phyloP scores from a whole-genome alignment of 768 basidiomycete species.

The Suillus tomentosus region DNA sequence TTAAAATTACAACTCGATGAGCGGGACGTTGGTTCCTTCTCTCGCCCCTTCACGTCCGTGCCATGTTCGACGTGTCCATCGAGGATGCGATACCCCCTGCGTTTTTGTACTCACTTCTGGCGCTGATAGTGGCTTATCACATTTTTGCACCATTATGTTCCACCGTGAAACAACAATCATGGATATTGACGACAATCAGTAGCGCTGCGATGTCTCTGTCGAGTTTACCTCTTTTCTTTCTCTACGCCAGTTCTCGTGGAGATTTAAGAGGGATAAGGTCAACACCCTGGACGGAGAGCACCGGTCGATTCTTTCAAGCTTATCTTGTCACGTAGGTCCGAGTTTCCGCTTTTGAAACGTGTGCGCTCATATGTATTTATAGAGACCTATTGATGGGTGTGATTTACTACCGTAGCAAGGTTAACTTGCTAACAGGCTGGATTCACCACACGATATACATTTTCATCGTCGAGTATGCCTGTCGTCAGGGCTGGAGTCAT shows the following conservation, averaged over 20 bases:
- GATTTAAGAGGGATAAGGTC: constrained; percentile 29
- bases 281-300: constrained; percentile 25
- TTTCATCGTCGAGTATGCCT: constrained; percentile 41
- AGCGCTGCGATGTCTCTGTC: constrained; percentile 42
- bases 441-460: constrained; percentile 50
- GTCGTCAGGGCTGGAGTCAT: constrained; percentile 38
- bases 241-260: constrained; percentile 29
- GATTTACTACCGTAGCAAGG: constrained; percentile 45
- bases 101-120: constrained; percentile 23
- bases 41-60: background rate
- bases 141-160: constrained; percentile 32
- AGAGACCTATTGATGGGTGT: constrained; percentile 50
- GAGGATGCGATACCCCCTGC: constrained; percentile 16
- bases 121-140: constrained; percentile 31
- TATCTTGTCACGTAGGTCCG: constrained; percentile 41
- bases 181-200: constrained; percentile 46
- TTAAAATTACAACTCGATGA: background rate
- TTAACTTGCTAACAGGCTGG: constrained; percentile 59
- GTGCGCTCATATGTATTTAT: constrained; percentile 6
- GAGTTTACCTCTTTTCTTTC: constrained; percentile 43
- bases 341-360: constrained; percentile 16
- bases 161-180: constrained; percentile 45
- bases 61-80: background rate
- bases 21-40: background rate
- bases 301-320: constrained; percentile 45